Conservation (phyloP, 148 eudicot genomes). For the Diospyros lotus region DNA sequence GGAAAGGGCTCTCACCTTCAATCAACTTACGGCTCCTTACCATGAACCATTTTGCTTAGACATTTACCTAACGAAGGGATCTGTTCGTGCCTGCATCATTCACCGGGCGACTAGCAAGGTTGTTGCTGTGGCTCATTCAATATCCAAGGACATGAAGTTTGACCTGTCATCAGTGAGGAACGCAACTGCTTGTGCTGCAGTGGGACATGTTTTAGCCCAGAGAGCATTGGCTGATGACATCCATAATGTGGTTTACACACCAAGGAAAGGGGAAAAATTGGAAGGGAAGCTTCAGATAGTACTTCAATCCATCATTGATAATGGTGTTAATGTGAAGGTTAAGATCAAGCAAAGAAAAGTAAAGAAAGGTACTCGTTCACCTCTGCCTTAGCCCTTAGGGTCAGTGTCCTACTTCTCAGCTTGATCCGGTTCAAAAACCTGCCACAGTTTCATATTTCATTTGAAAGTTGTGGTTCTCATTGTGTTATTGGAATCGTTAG, state of each 20-base stretch:
- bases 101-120: constrained; percentile 94
- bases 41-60: constrained; percentile 95
- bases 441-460: background rate
- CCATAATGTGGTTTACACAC: constrained; percentile 71
- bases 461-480: background rate
- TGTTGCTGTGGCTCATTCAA: constrained; percentile 88
- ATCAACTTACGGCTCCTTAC: constrained; percentile 85
- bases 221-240: constrained; percentile 83
- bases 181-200: constrained; percentile 58
- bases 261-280: constrained; percentile 74
- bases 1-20: constrained; percentile 65
- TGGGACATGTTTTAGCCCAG: constrained; percentile 71
- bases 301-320: constrained; percentile 51
- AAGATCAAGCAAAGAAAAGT: constrained; percentile 64
- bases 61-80: constrained; percentile 65
- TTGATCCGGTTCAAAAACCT: background rate
- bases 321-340: constrained; percentile 64
- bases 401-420: background rate
- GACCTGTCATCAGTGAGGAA: constrained; percentile 66
- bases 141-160: constrained; percentile 86
- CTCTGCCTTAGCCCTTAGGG: background rate
- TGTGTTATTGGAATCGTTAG: background rate
- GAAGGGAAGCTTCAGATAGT: constrained; percentile 81
- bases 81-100: constrained; percentile 84
- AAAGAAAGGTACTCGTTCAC: constrained; percentile 22